Base-by-base conservation (phyloP, 2,329 filamentous ascomycete species). In the Ceratocystis albifundus region DNA sequence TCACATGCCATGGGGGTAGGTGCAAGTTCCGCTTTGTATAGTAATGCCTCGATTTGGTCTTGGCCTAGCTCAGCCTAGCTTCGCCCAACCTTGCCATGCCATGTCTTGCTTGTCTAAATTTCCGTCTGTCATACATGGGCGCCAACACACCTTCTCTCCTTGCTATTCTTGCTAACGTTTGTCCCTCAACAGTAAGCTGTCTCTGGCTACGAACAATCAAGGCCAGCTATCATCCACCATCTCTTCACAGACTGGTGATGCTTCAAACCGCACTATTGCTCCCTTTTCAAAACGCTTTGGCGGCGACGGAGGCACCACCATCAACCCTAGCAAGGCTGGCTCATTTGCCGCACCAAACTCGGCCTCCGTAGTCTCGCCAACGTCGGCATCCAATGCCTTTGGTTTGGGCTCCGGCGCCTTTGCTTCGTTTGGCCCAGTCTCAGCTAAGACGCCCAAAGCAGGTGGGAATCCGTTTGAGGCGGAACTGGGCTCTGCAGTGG, bases 351-450 rank as follows among this genome's bases (percentile, higher is more conserved):
- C 89, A 71, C 85, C 89, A 62, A 87, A 88, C 84, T 88, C 72
- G 85, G 84, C 69, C 84, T 83, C 67, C 84, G 84, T 67, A 79
- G 91, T 66, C 82, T 87, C 90, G 8, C 90, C 91, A 15, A 90
- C 88, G 12, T 82, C 84, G 65, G 83, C 83, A 71, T 90, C 89
- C 66, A 92, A 88, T 72, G 92, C 93, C 67, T 99, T 99, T 77
- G 92, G 91, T 63, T 80, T 99, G 68, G 94, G 94, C 50, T 95
- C 90, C 20, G 94, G 94, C 71, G 94, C 94, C 66, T 99, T 99
- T 75, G 93, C 93, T 48, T 95, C 92, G n/a, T 78, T 78, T 75
- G 92, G 93, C 28, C 84, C 88, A 41, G 20, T 63, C 25, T 61
- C 57, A 20, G 82, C 84, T 44, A 96, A 96, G 79, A 92, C 91